Percentiles rank a stretch among this genome's conserved stretches.
Evolutionary conservation across 75 land plant genomes (phyloP).

Genomic region (Sequoiadendron giganteum): DNA sequence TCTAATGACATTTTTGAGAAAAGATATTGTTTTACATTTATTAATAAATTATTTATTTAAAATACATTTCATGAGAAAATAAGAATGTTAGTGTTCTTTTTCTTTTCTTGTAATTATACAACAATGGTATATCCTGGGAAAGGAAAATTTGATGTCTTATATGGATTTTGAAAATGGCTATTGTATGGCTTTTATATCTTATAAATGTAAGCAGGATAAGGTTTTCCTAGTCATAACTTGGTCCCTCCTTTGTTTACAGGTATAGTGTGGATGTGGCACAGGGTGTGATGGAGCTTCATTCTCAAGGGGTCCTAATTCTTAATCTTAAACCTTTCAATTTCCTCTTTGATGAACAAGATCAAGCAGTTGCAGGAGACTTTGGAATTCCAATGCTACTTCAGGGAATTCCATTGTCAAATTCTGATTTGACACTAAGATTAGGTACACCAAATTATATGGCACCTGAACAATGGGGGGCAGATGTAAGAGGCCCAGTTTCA

Average conservation of each 20-base stretch:
- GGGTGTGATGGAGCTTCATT: constrained; percentile 78
- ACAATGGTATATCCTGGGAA: not conserved
- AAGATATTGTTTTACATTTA: not conserved
- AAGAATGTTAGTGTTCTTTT: not conserved
- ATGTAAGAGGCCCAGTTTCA: constrained; percentile 81
- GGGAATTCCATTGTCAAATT: constrained; percentile 40
- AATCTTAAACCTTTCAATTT: constrained; percentile 92
- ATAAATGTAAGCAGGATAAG: not conserved
- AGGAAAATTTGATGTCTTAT: not conserved
- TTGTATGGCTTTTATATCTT: not conserved
- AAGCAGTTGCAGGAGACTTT: constrained; percentile 76
- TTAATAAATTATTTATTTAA: not conserved
- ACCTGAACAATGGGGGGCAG: constrained; percentile 96
- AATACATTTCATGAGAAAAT: not conserved
- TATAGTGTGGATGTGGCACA: constrained; percentile 74
- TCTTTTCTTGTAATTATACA: not conserved
- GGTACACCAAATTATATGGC: constrained; percentile 99
- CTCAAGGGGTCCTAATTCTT: constrained; percentile 74
- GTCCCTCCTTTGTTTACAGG: constrained; percentile 28
- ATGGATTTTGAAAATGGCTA: not conserved
- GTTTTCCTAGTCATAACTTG: not conserved
- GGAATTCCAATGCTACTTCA: constrained; percentile 79
- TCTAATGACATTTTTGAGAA: not conserved
- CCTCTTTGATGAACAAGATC: constrained; percentile 71
- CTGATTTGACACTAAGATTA: constrained; percentile 57